Base-by-base conservation (phyloP, 169 alveolate species). In the Eimeria praecox region DNA sequence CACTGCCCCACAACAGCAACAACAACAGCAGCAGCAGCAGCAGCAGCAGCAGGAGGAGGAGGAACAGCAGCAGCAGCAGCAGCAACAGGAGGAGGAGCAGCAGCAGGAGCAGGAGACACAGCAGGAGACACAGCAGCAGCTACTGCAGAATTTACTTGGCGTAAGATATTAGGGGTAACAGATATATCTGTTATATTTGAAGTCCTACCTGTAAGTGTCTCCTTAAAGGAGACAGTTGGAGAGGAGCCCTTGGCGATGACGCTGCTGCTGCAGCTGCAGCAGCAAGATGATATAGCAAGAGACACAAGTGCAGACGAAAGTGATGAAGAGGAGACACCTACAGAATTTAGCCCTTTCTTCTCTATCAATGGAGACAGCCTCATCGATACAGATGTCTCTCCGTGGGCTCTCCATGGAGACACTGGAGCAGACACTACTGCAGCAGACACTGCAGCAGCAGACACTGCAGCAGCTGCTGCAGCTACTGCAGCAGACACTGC, bases 181-280 rank as follows among this genome's bases (percentile, higher is more conserved):
- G 24, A 78, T 66, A 46, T 78, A 22, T 40, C 89, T n/a, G 89
- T 78, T 2, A 42, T 38, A 0, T 78, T 78, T 44, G 89, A 78
- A n/a, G 89, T 78, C 22, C 69, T 40, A 5, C 64, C 89, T 42
- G 35, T 78, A 38, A 66, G 54, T 38, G 69, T 4, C 42, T 40
- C 12, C 16, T 24, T 40, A 6, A 78, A 78, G 89, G 64, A 78
- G 89, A 78, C 66, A 78, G 69, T 78, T 3, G 64, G 66, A 12
- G 89, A 42, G 89, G 64, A 24, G 64, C 89, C 56, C 64, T 66
- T 78, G 18, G 89, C 66, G 3, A 78, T 78, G 89, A 14, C 89
- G 2, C 38, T 78, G 66, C 89, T 78, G 66, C 56, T 78, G 64
- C 89, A 78, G 89, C 56, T 42, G 86, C 89, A 78, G 86, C 89